Base-by-base conservation (phyloP, 106 monocot genomes). In the Apostasia ramifera region DNA sequence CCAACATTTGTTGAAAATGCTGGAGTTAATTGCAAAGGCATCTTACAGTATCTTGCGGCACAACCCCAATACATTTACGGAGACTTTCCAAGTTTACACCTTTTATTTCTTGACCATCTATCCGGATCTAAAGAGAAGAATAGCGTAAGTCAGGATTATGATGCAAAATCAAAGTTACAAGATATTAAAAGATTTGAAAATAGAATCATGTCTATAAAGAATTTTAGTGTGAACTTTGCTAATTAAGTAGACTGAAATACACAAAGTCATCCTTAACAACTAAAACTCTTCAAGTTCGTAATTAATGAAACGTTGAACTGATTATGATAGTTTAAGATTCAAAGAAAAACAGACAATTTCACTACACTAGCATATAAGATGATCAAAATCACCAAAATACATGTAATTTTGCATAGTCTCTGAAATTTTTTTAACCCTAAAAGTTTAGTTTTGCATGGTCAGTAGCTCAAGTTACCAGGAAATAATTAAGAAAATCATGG, bases 41-140 rank as follows among this genome's bases (percentile, higher is more conserved):
- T 59, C 92, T 87, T 63, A 98, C 97, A 67, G 97, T 98, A 78
- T 98, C 97, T 58, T 98, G 97, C 59, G 97, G 97, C 39, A 98
- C 97, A 76, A 98, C 89, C 66, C 92, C 97, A 63, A 98, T 89
- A 64, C 74, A 80, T 67, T 87, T 89, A 4, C 85, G 78, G 62
- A 98, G 97, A 72, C 97, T 98, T 59, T 92, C 92, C 58, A 90
- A 44, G 45, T 89, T 85, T 2, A 98, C 89, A 56, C 75, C 78
- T 78, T 62, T 68, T 78, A 92, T 78, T 64, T 90, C 82, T 73
- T 98, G 97, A 68, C 79, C 92, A 80, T 98, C 97, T 51, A 98
- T 66, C 11, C 56, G 71, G 76, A 98, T 81, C 97, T 98, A 83
- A 5, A 68, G 47, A 59, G 4, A 50, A 55, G 6, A 66, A 38